phyloP scores from a whole-genome alignment of 208 protist species.

The Leishmania aethiopica region DNA sequence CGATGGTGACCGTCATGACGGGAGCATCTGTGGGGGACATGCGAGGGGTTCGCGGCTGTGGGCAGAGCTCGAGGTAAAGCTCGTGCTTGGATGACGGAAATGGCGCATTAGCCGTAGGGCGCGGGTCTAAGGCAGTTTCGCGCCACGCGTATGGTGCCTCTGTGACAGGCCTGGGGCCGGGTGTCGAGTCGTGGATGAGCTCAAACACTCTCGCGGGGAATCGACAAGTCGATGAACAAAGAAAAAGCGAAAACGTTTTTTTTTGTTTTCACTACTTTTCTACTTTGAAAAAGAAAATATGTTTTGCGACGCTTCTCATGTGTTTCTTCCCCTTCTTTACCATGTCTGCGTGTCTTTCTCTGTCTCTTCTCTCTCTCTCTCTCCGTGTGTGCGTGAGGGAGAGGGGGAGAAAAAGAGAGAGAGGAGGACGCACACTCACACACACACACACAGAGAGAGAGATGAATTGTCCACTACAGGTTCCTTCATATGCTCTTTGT shows the following conservation, averaged over 20 bases:
- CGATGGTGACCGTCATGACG: neutral
- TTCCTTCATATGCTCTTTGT: neutral
- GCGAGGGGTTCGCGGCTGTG: neutral
- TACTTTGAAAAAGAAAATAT: neutral
- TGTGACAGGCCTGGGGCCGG: neutral
- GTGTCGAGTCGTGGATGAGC: too few relatives aligned
- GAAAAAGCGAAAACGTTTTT: too few relatives aligned
- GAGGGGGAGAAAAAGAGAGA: neutral
- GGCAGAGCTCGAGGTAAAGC: neutral
- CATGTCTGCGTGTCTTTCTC: neutral
- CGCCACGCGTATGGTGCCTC: neutral
- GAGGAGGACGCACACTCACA: neutral
- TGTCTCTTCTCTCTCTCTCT: too few relatives aligned
- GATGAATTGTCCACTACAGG: neutral
- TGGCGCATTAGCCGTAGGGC: neutral
- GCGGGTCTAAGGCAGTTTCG: neutral
- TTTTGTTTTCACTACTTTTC: neutral
- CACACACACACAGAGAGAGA: neutral
- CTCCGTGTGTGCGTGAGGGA: neutral
- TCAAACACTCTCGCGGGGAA: too few relatives aligned
- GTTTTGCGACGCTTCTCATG: neutral
- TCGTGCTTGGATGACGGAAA: neutral
- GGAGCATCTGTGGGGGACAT: neutral
- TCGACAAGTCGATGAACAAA: too few relatives aligned
- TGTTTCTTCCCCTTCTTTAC: neutral